Base-by-base conservation (phyloP, 164 flowering plant species). In the Kingdonia uniflora region DNA sequence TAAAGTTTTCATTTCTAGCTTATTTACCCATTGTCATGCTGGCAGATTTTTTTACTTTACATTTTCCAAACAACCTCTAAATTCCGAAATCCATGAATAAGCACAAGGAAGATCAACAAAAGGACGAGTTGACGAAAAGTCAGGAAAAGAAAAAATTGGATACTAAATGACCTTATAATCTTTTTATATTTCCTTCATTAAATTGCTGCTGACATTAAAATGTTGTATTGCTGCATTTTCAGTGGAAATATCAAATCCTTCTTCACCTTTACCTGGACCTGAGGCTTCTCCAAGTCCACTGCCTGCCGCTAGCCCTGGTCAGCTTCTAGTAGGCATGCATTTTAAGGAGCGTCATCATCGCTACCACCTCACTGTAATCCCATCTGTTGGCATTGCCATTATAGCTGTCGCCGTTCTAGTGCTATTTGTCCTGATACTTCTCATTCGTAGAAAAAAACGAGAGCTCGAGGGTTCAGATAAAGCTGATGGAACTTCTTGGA, bases 371-470 rank as follows among this genome's bases (percentile, higher is more conserved):
- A 77, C 85, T 10, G 17, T 85, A 51, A 51, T 87, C 65, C 79
- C 81, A 51, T 67, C 68, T 16, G 52, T 87, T 56, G 95, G 95
- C 42, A 74, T 87, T 60, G 85, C 78, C 10, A 74, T 94, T 42
- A 78, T 88, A 14, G 80, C 67, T 2, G 50, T 70, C 14, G 77
- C 99, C 53, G 60, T 79, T 52, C 20, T 74, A 54, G 69, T 85
- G 74, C 69, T 94, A 65, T 26, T 77, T 17, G 57, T 81, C 40
- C 56, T 94, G 67, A 57, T 87, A 64, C 52, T 83, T 65, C 86
- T 94, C 35, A 85, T 94, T 49, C 90, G 74, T 24, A 71, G 65
- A 66, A 94, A 94, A 74, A 76, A 52, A 63, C 77, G 62, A 74
- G 83, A 87, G 68, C 76, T 89, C 20, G 61, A 76, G 38, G 76